phyloP scores from a whole-genome alignment of 305 asterid genomes.

The Plantago coronopus region DNA sequence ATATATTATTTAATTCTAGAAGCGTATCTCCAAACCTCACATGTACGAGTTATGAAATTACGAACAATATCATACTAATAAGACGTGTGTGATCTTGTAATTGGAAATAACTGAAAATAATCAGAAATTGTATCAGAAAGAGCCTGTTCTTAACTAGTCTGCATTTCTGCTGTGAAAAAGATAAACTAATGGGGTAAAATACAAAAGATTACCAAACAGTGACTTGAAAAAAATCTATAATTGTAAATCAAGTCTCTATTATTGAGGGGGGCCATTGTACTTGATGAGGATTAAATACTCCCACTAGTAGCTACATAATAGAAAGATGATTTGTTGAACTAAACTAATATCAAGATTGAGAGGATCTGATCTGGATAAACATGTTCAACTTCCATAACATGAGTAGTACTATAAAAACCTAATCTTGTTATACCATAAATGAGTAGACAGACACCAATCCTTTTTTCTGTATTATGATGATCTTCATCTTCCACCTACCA shows the following conservation, averaged over 20 bases:
- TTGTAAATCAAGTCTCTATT: constrained; percentile 12
- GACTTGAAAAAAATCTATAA: too few relatives aligned
- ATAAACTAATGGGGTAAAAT: too few relatives aligned
- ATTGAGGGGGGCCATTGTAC: constrained; percentile 27
- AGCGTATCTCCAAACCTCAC: too few relatives aligned
- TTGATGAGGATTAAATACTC: constrained; percentile 6
- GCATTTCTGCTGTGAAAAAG: too few relatives aligned
- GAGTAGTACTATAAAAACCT: constrained; percentile 1
- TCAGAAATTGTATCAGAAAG: too few relatives aligned
- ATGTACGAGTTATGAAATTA: too few relatives aligned
- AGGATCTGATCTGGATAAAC: constrained; percentile 50
- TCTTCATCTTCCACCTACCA: constrained; percentile 43
- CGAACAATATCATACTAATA: too few relatives aligned
- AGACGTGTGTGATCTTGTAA: too few relatives aligned
- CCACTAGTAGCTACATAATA: constrained; percentile 8
- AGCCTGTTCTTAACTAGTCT: too few relatives aligned
- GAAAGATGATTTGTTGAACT: constrained; percentile 20
- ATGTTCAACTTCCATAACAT: constrained; percentile 19
- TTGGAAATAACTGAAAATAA: too few relatives aligned
- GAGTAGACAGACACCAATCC: constrained; percentile 28
- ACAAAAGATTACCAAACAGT: too few relatives aligned
- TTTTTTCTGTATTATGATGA: constrained; percentile 17
- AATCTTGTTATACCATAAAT: constrained; percentile 8
- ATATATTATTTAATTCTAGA: too few relatives aligned
- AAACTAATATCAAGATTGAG: constrained; percentile 25